Base-by-base conservation (phyloP, 2,329 filamentous ascomycete species). In the Penicillium janthinellum region DNA sequence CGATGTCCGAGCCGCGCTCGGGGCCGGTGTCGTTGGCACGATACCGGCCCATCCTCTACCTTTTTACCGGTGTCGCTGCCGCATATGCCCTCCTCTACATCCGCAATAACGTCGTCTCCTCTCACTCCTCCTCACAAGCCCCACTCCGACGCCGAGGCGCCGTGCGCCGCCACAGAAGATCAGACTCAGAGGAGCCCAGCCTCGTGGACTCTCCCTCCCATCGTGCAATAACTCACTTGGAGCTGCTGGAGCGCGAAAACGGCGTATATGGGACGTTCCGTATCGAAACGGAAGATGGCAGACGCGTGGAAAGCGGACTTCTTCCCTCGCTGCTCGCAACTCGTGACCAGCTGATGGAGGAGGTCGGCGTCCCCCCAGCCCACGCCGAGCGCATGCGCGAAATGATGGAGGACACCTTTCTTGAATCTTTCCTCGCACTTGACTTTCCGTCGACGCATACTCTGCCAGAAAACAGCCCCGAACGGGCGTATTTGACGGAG, bases 331-430 rank as follows among this genome's bases (percentile, higher is more conserved):
- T 78, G 37, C 70, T 79, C 10, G 74, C 73, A 35, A 77, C 76
- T 10, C 70, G 73, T 39, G 75, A 78, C 50, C 76, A 78, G 62
- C 68, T 79, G 59, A 77, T 78, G 73, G 73, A 76, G 59, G 71
- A 75, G 58, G 72, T 78, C 14, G 75, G 74, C 11, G 71, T 78
- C 15, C 70, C 71, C 1, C 62, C 67, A 45, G 75, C 72, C 34
- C 73, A 78, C 62, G 77, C 77, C 20, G 72, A 75, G 58, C 69
- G 75, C 56, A 77, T 78, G 73, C 75, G 75, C 56, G 72, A 75
- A 58, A 76, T 77, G 72, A 78, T 79, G 73, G 77, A 79, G 58
- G 75, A 78, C 53, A 75, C 75, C 0, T 79, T 79, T 58, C 58
- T 79, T 39, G 77, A 78, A 57, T 76, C 76, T 2, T 79, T 79